phyloP scores from a whole-genome alignment of 192 early-diverging fungal genomes.

The Phycomyces blakesleeanus region DNA sequence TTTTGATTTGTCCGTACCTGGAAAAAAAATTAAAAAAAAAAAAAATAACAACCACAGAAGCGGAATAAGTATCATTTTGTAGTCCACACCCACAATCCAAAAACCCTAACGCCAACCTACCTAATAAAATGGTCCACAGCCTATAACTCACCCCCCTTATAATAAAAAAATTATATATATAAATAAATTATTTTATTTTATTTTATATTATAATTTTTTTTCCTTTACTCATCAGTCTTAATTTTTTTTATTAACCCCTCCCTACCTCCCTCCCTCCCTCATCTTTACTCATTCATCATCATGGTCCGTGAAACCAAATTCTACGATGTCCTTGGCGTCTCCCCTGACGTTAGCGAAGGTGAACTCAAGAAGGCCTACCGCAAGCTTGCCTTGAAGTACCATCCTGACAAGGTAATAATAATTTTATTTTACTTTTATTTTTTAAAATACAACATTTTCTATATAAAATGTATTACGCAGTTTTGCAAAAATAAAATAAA shows the following conservation, averaged over 20 bases:
- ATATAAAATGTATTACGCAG: no score
- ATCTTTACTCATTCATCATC: slow-evolving; percentile 21
- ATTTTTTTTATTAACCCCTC: not conserved
- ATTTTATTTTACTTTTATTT: no score
- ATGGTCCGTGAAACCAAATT: slow-evolving; percentile 79
- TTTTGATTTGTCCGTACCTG: not conserved
- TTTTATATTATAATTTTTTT: slow-evolving; percentile 7
- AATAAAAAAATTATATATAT: no score
- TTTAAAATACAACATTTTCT: no score
- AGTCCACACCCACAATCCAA: not conserved
- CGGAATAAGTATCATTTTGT: not conserved
- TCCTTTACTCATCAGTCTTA: not conserved
- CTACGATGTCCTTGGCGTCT: slow-evolving; percentile 88
- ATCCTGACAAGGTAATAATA: slow-evolving; percentile 72
- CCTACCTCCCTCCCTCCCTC: slow-evolving; percentile 13
- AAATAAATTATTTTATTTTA: no score
- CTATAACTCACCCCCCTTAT: no score
- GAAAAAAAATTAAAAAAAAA: no score
- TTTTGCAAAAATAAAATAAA: no score
- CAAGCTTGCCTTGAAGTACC: slow-evolving; percentile 92
- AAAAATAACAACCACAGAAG: not conserved
- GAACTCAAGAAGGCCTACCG: slow-evolving; percentile 98
- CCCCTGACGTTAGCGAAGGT: slow-evolving; percentile 65
- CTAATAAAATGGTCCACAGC: no score
- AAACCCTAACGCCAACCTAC: no score